Percentiles rank a stretch among this genome's conserved stretches.
Conservation (phyloP, 2,329 filamentous ascomycete genomes). For the Pseudogymnoascus destructans region DNA sequence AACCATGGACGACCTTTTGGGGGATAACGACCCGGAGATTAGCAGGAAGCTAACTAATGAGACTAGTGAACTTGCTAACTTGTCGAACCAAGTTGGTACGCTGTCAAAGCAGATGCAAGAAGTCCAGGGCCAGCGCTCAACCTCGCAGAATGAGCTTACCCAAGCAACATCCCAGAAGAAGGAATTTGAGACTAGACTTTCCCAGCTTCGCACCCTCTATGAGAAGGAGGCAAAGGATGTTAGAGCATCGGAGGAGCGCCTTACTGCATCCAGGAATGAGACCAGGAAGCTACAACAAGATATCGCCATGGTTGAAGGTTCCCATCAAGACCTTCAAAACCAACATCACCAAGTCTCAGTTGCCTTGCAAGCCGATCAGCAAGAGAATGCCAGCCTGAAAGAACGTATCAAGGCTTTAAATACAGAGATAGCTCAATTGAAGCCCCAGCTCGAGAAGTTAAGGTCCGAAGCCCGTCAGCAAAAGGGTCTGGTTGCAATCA, state of each 20-base stretch:
- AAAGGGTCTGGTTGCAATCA: constrained; percentile 92
- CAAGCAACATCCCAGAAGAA: constrained; percentile 78
- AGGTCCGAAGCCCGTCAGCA: constrained; percentile 87
- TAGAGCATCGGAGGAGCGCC: constrained; percentile 69
- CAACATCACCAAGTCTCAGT: constrained; percentile 67
- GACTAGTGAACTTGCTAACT: constrained; percentile 82
- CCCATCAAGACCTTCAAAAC: constrained; percentile 64
- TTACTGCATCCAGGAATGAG: constrained; percentile 62
- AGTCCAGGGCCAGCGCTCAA: constrained; percentile 67
- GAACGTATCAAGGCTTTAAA: constrained; percentile 79
- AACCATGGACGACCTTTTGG: constrained; percentile 71
- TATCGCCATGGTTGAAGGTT: constrained; percentile 68
- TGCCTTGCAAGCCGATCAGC: constrained; percentile 72
- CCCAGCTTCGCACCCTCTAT: constrained; percentile 76
- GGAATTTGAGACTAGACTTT: constrained; percentile 79
- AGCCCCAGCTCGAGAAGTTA: constrained; percentile 85
- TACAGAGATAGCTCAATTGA: constrained; percentile 67
- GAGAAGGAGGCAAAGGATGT: constrained; percentile 88
- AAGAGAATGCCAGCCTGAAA: constrained; percentile 75
- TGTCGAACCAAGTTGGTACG: constrained; percentile 89
- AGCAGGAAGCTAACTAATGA: constrained; percentile 81
- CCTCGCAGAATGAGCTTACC: constrained; percentile 68
- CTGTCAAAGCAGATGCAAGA: constrained; percentile 90
- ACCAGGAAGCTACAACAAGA: constrained; percentile 77
- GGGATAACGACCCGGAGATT: constrained; percentile 76